Percentiles rank a stretch among this genome's conserved stretches.
phyloP scores from a whole-genome alignment of 345 rosid species.

The Eucalyptus erythrocorys region DNA sequence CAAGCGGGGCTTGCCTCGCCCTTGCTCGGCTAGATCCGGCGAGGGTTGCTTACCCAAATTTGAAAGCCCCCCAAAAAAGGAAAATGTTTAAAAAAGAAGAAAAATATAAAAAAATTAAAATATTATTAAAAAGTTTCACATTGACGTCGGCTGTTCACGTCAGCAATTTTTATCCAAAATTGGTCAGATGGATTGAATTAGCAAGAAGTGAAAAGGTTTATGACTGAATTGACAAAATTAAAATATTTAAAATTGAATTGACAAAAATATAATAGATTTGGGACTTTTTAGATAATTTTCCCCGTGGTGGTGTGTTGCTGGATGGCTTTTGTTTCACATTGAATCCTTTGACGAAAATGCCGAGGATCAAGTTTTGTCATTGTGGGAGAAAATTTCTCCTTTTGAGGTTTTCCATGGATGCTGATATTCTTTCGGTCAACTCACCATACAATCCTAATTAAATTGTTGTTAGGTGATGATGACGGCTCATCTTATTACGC shows the following conservation, averaged over 20 bases:
- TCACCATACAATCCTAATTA: background rate
- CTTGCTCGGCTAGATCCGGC: too few relatives aligned
- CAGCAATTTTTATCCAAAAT: accelerated
- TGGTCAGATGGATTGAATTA: accelerated
- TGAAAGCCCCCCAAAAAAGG: too few relatives aligned
- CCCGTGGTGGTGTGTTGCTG: background rate
- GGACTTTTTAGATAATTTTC: too few relatives aligned
- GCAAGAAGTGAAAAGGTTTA: accelerated
- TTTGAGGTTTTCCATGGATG: background rate
- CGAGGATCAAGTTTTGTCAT: background rate
- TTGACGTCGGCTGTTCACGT: accelerated
- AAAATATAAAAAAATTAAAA: too few relatives aligned
- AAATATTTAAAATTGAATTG: accelerated
- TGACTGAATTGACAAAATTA: too few relatives aligned
- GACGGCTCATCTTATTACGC: background rate
- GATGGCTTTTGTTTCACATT: background rate
- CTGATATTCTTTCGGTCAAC: background rate
- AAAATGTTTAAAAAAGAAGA: too few relatives aligned
- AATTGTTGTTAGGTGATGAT: background rate
- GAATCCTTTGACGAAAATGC: background rate
- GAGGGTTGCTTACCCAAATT: too few relatives aligned
- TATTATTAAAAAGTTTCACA: too few relatives aligned
- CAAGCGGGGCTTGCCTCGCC: too few relatives aligned
- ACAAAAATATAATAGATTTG: accelerated
- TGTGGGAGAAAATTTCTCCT: background rate